Conservation (phyloP, 768 basidiomycete genomes). For the Boletus rufocinnamomeus region DNA sequence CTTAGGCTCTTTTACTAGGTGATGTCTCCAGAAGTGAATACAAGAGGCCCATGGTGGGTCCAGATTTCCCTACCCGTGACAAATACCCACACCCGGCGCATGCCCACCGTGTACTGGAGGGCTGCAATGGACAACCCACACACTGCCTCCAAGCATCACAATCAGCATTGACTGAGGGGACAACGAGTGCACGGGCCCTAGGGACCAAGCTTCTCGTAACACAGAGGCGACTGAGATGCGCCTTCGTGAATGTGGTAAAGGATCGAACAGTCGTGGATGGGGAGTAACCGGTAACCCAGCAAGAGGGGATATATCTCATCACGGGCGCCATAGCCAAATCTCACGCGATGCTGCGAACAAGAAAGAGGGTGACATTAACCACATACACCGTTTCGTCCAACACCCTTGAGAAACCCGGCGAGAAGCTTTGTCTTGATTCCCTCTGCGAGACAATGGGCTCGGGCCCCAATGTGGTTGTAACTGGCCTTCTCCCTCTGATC, state of each 20-base stretch:
- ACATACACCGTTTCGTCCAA: slow-evolving; percentile 95
- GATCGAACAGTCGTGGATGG: slow-evolving; percentile 83
- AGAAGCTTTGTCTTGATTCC: slow-evolving; percentile 82
- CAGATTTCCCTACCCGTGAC: no score
- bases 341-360: not conserved
- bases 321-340: not conserved
- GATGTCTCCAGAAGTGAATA: no score
- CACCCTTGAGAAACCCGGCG: slow-evolving; percentile 79
- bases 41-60: no score
- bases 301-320: slow-evolving; percentile 86
- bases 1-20: no score
- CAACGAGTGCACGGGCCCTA: no score
- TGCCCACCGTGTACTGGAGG: no score
- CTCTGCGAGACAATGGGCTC: slow-evolving; percentile 87
- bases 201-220: no score
- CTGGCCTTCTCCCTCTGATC: slow-evolving; percentile 80
- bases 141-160: no score
- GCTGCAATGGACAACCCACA: no score
- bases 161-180: no score
- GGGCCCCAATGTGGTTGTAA: slow-evolving; percentile 82
- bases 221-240: slow-evolving; percentile 67
- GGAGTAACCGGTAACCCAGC: slow-evolving; percentile 89
- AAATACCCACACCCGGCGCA: no score
- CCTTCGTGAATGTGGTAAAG: slow-evolving; percentile 61
- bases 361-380: slow-evolving; percentile 48